Conservation (phyloP, 352 stramenopile genomes). For the Pythium inflatum region DNA sequence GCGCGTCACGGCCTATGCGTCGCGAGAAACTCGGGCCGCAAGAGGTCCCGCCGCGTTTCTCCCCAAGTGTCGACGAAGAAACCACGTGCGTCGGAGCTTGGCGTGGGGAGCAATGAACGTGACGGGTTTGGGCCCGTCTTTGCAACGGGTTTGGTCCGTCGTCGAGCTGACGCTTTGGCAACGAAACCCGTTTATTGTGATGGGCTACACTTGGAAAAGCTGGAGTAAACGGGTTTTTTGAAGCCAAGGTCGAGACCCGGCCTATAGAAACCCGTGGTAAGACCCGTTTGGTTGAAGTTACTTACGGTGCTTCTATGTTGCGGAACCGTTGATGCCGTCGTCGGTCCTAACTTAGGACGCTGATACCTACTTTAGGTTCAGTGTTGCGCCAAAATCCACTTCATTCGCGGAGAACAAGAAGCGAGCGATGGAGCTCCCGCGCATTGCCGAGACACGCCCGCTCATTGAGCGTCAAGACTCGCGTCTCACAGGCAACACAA, state of each 20-base stretch:
- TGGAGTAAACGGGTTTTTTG: too few species aligned
- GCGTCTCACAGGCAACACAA: conserved; percentile 9
- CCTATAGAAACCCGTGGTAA: too few species aligned
- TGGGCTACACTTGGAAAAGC: too few species aligned
- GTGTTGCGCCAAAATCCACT: too few species aligned
- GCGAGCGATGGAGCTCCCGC: conserved; percentile 20
- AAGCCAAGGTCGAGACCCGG: too few species aligned
- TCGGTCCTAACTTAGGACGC: too few species aligned
- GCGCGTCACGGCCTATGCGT: not conserved
- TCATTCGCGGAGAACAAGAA: not conserved
- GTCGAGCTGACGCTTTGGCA: too few species aligned
- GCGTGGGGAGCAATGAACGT: not conserved
- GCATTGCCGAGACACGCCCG: conserved; percentile 23
- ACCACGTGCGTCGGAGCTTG: conserved; percentile 6
- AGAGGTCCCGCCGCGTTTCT: not conserved
- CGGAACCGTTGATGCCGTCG: too few species aligned
- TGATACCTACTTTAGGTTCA: too few species aligned
- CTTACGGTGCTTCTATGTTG: too few species aligned
- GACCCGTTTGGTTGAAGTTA: too few species aligned
- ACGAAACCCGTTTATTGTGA: too few species aligned
- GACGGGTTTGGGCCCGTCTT: conserved; percentile 25
- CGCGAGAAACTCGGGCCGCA: not conserved
- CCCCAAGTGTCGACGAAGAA: conserved; percentile 11
- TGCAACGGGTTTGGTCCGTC: conserved; percentile 21
- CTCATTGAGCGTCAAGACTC: conserved; percentile 27